phyloP scores from a whole-genome alignment of 192 early-diverging fungal species.

The Lunasporangiospora selenospora region DNA sequence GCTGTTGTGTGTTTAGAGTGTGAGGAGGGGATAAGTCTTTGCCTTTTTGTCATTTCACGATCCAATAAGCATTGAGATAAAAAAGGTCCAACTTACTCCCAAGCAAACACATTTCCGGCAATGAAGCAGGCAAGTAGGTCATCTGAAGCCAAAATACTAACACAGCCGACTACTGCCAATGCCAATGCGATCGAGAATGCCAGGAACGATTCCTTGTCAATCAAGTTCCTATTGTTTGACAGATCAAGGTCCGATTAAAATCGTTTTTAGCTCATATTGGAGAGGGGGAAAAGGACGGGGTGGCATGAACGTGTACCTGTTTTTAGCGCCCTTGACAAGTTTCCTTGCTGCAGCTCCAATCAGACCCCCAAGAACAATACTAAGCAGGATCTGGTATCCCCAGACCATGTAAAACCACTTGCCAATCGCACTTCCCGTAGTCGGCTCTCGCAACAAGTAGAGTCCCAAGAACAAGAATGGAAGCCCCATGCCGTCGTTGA shows the following conservation, averaged over 20 bases:
- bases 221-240: conserved; percentile 54
- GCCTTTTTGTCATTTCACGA: not conserved
- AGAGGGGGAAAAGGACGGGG: not conserved
- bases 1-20: conserved; percentile 2
- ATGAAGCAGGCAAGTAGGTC: conserved; percentile 72
- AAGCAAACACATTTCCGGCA: conserved; percentile 73
- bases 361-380: conserved; percentile 70
- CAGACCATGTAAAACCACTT: conserved; percentile 76
- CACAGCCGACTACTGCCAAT: conserved; percentile 62
- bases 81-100: conserved; percentile 63
- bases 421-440: conserved; percentile 66
- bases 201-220: conserved; percentile 82
- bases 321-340: conserved; percentile 67
- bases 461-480: conserved; percentile 83
- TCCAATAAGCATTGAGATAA: not conserved
- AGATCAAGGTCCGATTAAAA: too few species aligned
- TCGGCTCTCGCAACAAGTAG: conserved; percentile 61
- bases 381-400: conserved; percentile 79
- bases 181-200: conserved; percentile 76
- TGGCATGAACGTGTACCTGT: conserved; percentile 34
- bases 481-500: conserved; percentile 88
- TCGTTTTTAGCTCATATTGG: too few species aligned
- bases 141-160: conserved; percentile 68
- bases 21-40: not conserved
- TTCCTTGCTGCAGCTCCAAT: conserved; percentile 74